Base-by-base conservation (phyloP, 106 monocot genomes). In the Acorus gramineus region DNA sequence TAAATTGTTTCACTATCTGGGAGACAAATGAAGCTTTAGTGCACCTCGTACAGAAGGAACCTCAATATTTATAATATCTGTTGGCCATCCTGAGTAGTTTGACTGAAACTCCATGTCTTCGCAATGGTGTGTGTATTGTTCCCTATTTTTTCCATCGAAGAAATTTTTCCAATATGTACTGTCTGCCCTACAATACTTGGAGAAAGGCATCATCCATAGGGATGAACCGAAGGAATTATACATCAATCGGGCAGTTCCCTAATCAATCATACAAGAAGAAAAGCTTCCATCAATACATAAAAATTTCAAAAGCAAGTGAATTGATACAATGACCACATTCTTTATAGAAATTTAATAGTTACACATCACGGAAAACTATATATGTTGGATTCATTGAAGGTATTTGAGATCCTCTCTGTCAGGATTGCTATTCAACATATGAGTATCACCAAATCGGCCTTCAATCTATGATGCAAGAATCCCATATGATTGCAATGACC, bases 191-290 rank as follows among this genome's bases (percentile, higher is more conserved):
- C 96, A 98, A 66, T 91, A 67, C 52, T 91, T 79, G 52, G 96
- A 98, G 57, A 98, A 87, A 57, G 96, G 96, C 62, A 76, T 79
- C 44, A 81, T 57, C 96, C 96, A 98, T 77, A 98, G 73, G 52
- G 85, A 85, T 63, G 96, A 91, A 68, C 91, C 85, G 76, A 85
- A 98, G 50, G 96, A 83, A 64, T 88, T 98, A 59, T 75, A 83
- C 87, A 98, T 81, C 74, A 91, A 66, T 64, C 96, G 68, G 48
- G 85, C 85, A 61, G 91, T 91, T 71, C 96, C 96, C 96, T 98
- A 80, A 69, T 50, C 55, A 78, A 45, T 55, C 46, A 55, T 63
- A 66, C 57, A 73, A 53, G 5, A 77, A 66, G 50, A 8, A 11
- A 8, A 56, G 14, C 50, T 56, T 5, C 2, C 42, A 28, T 52